These are phyloP conservation scores for Blastomyces silverae DNA, from an alignment of 2,329 filamentous ascomycete genomes.

Conservation along the genomic window DNA sequence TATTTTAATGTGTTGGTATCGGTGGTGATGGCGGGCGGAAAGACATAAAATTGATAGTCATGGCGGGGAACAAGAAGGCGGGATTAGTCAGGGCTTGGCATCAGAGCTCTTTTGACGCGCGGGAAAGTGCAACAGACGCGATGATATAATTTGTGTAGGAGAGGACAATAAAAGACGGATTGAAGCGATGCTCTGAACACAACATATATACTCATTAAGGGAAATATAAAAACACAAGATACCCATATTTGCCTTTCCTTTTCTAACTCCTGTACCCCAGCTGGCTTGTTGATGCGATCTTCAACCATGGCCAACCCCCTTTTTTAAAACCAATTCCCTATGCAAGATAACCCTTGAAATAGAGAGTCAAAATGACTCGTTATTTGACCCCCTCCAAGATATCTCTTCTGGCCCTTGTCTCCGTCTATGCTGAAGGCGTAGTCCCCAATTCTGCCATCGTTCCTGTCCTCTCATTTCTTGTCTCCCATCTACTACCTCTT, in stretches of 20 bases:
- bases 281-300: not conserved
- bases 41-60: not conserved
- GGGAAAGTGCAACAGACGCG: not conserved
- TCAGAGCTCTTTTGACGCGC: conserved; percentile 6
- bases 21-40: not conserved
- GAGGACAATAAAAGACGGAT: not conserved
- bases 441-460: conserved; percentile 65
- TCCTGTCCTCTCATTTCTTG: conserved; percentile 70
- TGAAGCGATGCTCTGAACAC: not conserved
- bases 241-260: not conserved
- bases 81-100: conserved; percentile 10
- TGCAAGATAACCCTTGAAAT: conserved; percentile 3
- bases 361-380: conserved; percentile 57
- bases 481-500: conserved; percentile 57
- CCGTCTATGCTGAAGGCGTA: conserved; percentile 68
- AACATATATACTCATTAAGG: not conserved
- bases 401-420: conserved; percentile 69
- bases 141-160: not conserved
- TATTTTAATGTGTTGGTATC: not conserved
- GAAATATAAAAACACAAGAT: not conserved
- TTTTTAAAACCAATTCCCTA: not conserved
- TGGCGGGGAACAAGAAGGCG: not conserved
- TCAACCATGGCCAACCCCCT: not conserved
- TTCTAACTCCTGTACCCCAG: not conserved
- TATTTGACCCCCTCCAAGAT: conserved; percentile 88